Evolutionary conservation across 306 rosid genomes (phyloP), one percentile per base, ranked within the genome.

Genomic region (Prunus salicina): DNA sequence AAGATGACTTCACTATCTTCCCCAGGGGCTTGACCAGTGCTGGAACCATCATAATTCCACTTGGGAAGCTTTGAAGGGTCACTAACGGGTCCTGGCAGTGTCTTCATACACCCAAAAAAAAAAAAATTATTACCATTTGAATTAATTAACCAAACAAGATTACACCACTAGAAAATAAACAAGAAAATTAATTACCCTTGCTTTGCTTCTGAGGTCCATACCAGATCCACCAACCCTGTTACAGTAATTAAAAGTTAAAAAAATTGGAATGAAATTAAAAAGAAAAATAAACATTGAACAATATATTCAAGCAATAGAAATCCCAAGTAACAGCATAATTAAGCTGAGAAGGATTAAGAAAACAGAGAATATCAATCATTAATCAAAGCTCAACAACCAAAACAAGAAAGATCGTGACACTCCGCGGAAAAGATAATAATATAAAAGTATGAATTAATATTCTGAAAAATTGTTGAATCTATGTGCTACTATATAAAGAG

Each of bases 221-320:
- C 97, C 99, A 71, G 97, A 90, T 71, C 99, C 99, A 83, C 99
- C 99, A 53, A 95, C 74, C 99, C 98, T 94, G 74, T 84, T 52
- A 66, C 34, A 69, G 72, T 52, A 69, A 51, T 11, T 28, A 7
- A 30, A 6, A 4, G 56, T n/a, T 20, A 15, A 27, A 28, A 34
- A 34, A 10, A 65, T n/a, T 13, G 14, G 32, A 66, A 73, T 32
- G 14, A 22, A 66, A 6, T 27, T 27, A 6, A 6, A 62, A 62
- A 62, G 2, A 28, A 62, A 14, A 2, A 62, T 24, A 16, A 62
- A 6, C 7, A 28, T 28, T 7, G 12, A 62, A 20, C 65, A 60
- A 60, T 24, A 16, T 13, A 60, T 24, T 60, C 64, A 60, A 60
- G 28, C 18, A 5, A 60, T 15, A 11, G 25, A 60, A 60, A 60